Evolutionary conservation across 139 green algal genomes (phyloP).

Genomic region (Desmodesmus armatus): DNA sequence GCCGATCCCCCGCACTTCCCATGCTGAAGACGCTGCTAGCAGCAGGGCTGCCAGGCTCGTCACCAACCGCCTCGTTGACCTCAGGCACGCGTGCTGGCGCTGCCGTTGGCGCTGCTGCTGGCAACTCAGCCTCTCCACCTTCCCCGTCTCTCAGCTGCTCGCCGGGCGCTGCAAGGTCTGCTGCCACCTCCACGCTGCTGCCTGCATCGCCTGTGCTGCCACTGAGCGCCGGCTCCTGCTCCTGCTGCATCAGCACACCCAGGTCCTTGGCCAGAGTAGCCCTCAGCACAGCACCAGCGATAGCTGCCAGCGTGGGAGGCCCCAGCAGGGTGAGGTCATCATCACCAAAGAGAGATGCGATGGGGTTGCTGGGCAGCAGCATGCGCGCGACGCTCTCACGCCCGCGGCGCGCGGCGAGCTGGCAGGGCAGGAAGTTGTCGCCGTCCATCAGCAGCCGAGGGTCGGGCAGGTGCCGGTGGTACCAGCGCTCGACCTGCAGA

Average conservation of each 20-base stretch:
- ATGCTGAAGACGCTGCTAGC: too few species aligned
- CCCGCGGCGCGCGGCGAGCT: slow-evolving; percentile 24
- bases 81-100: too few species aligned
- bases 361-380: slow-evolving; percentile 28
- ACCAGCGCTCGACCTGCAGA: slow-evolving; percentile 15
- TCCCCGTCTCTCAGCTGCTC: not conserved
- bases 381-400: slow-evolving; percentile 3
- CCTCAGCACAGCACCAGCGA: slow-evolving; percentile 13
- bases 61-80: too few species aligned
- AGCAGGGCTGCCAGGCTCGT: too few species aligned
- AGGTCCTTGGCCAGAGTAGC: not conserved
- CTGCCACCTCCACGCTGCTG: not conserved
- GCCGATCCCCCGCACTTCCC: not conserved
- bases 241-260: not conserved
- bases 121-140: not conserved
- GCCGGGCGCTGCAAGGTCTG: not conserved
- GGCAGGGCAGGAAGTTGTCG: slow-evolving; percentile 19
- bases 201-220: not conserved
- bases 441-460: slow-evolving; percentile 13
- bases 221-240: not conserved
- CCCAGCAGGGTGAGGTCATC: not conserved
- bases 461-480: slow-evolving; percentile 14
- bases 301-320: slow-evolving; percentile 10
- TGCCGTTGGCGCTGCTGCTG: not conserved
- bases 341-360: not conserved